Evolutionary conservation across 2,329 filamentous ascomycete genomes (phyloP), one percentile per base, ranked within the genome.

Genomic region (Aureobasidium uvarum): DNA sequence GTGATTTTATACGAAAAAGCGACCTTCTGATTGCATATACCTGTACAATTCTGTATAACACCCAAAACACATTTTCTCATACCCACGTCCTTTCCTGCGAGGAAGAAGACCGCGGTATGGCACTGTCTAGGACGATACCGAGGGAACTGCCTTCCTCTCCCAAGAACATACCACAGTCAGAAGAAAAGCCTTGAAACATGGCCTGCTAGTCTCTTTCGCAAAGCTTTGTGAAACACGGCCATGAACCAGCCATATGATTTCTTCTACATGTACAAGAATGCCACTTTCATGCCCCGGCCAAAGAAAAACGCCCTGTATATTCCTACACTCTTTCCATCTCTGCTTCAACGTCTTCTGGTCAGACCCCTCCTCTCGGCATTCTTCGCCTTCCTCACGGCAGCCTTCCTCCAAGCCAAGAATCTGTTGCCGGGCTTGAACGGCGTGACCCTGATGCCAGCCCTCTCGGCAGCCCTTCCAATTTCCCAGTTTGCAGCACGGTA

Each of bases 401-500:
- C 78, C 81, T 85, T 88, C 73, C 84, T 81, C 87, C 87, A 89
- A 16, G 87, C 87, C 71, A 83, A 77, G 80, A 84, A 90, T 58
- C 85, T 78, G 72, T 88, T 85, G 45, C 83, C 81, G 14, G 81
- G 82, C 67, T 84, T 81, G 72, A 84, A 87, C 50, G 79, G 70
- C 73, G 78, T 78, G 6, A 86, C 85, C 68, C 80, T 80, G 62
- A 87, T 80, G 28, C 83, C 83, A 28, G 83, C 83, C 73, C 81
- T 81, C 76, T 89, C 86, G 6, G 85, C 86, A 33, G 82, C 81
- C 5, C 86, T 77, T 64, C 87, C 87, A 80, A 89, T 89, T 75
- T 86, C 78, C 85, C 85, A 88, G 74, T 90, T 90, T 8, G 84
- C 80, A 75, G 87, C 70, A 68, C 87, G 80, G 73, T 84, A 88